phyloP scores from a whole-genome alignment of 768 basidiomycete species.

The Infundibulicybe gibba region DNA sequence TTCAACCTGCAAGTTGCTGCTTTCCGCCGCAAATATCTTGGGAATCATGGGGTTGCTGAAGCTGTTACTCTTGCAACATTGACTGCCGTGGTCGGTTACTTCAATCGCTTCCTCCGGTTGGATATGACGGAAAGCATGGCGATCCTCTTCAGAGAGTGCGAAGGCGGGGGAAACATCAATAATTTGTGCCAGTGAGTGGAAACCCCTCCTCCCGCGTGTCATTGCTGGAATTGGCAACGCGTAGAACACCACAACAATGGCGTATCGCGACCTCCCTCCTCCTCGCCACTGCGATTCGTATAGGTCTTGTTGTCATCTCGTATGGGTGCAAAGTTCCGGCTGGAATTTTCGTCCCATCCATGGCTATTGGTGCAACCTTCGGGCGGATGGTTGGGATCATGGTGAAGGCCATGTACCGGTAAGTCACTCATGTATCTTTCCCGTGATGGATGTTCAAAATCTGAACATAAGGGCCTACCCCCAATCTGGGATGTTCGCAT shows the following conservation, averaged over 20 bases:
- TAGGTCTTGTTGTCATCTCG: constrained; percentile 81
- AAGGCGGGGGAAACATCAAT: constrained; percentile 83
- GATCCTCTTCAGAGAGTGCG: constrained; percentile 93
- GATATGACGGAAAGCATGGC: constrained; percentile 98
- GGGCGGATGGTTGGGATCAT: constrained; percentile 97
- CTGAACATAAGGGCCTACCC: constrained; percentile 67
- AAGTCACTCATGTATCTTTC: constrained; percentile 13
- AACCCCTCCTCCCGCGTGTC: not conserved
- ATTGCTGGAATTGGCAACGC: not conserved
- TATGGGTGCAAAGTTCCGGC: constrained; percentile 97
- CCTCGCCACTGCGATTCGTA: constrained; percentile 87
- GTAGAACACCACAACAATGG: constrained; percentile 88
- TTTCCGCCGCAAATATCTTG: constrained; percentile 88
- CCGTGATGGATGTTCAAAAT: not conserved
- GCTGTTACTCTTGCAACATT: constrained; percentile 83
- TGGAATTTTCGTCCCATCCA: constrained; percentile 97
- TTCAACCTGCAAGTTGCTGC: constrained; percentile 95
- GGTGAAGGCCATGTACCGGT: constrained; percentile 91
- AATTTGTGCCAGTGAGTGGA: constrained; percentile 90
- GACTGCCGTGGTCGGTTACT: constrained; percentile 91
- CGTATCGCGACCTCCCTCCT: constrained; percentile 89
- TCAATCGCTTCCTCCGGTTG: constrained; percentile 90
- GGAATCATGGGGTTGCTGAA: constrained; percentile 81
- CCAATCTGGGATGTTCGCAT: constrained; percentile 81
- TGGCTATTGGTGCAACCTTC: constrained; percentile 97